Base-by-base conservation (phyloP, 768 basidiomycete genomes). In the Amanita subjunquillea region DNA sequence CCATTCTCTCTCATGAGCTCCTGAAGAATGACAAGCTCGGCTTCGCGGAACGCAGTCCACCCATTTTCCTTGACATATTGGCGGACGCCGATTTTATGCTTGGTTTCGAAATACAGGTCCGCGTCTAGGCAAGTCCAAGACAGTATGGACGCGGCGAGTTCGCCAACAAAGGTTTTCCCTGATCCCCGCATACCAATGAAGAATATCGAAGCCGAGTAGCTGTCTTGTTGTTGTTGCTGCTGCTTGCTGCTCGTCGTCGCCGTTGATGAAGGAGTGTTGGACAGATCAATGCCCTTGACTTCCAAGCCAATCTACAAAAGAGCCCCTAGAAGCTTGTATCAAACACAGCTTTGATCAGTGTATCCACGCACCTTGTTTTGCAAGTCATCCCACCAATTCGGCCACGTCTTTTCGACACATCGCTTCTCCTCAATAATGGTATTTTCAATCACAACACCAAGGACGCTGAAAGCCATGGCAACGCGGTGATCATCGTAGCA, bases 381-480 rank as follows among this genome's bases (percentile, higher is more conserved):
- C 23, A 99, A 74, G 66, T 98, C 96, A 63, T 98, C 96, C 94
- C 95, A 99, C 91, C 94, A 99, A 64, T 93, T 94, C 0, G 96
- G 96, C 95, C 95, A 99, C 0, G 95, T 99, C 78, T 99, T 99
- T 69, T 95, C 95, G 30, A 99, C 96, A 62, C 96, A 97, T 50
- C 94, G 76, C 69, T 95, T 95, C 72, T 98, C 95, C 62, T 97
- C 93, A 27, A 98, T 75, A 57, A 91, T 71, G 2, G 89, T 87
- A n/a, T 77, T 80, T 32, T 75, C 68, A 38, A 91, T 69, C 3
- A 91, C 77, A 3, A 85, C 76, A 17, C 85, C 83, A 38, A 98
- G 72, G 30, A 97, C 92, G 56, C 87, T 84, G 73, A 97, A 98
- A 0, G 94, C 91, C 96, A 99, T 98, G 7, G 93, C 95, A 6